Evolutionary conservation across 352 stramenopile species (phyloP), one percentile per base, ranked within the genome.

Genomic region (Achlya hypogyna): DNA sequence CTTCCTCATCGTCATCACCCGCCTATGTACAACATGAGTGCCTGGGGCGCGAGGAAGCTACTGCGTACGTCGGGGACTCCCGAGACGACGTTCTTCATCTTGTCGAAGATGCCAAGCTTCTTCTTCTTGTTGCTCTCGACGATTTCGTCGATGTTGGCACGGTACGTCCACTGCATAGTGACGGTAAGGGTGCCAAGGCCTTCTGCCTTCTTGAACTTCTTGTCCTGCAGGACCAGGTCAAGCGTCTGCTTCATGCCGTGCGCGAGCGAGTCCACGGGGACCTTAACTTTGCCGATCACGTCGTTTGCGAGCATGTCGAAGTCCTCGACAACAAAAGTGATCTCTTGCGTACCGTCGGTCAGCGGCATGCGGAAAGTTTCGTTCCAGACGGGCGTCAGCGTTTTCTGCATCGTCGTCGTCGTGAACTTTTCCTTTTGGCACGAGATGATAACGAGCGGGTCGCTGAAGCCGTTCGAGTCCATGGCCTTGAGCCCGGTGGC

Each of bases 391-490:
- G 81, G 81, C 5, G 75, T 72, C 20, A 92, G 70, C 23, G 82
- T 89, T 60, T 84, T 83, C 8, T 90, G 77, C 65, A 90, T 89
- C 69, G 78, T 87, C 18, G 64, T 84, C 5, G 81, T 86, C 64
- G 86, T 81, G 63, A 95, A 82, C 56, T 92, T 88, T 69, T 95
- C 89, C 22, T 88, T 85, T 18, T 78, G 81, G 58, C 78, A 80
- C 53, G 72, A 77, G 5, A 95, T 65, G 47, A 91, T 86, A 54
- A 96, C 87, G 18, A 97, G 78, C 10, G 91, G 91, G 58, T 98
- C 91, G 52, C 83, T 94, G 0, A 77, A 89, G 28, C 85, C 88
- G 51, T 89, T 77, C 38, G 83, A 78, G 68, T 96, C 87, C 82
- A 96, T 95, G 0, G 82, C 82, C 20, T 96, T 77, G 32, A 97